These are phyloP conservation scores for Rosa rugosa DNA, from an alignment of 306 rosid species.

Conservation along the genomic window DNA sequence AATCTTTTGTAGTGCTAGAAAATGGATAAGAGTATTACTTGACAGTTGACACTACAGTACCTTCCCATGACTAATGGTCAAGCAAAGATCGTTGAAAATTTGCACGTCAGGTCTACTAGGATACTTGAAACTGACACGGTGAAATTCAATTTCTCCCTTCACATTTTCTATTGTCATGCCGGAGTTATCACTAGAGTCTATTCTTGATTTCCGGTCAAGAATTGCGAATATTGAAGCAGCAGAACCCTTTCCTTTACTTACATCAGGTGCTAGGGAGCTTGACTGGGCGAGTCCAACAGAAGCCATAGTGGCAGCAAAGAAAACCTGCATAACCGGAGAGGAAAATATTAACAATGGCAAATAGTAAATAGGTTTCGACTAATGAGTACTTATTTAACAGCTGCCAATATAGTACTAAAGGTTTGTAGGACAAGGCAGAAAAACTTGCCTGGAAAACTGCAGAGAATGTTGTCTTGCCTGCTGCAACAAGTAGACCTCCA, in stretches of 20 bases:
- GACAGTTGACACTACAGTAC: not conserved
- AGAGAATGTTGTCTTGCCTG: conserved; percentile 44
- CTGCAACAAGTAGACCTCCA: conserved; percentile 55
- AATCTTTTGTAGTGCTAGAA: not conserved
- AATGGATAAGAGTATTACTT: too few relatives aligned
- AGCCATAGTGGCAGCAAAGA: conserved; percentile 53
- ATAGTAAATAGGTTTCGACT: too few relatives aligned
- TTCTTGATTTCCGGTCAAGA: conserved; percentile 45
- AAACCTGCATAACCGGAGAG: conserved; percentile 44
- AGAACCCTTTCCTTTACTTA: conserved; percentile 55
- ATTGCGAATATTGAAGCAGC: conserved; percentile 64
- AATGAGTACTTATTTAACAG: not conserved
- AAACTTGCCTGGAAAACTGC: conserved; percentile 57
- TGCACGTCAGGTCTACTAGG: conserved; percentile 20
- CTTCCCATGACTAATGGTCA: too few relatives aligned
- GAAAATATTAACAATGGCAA: too few relatives aligned
- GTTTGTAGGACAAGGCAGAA: conserved; percentile 6
- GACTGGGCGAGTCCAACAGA: conserved; percentile 55
- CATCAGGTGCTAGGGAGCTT: conserved; percentile 47
- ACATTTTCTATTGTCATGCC: conserved; percentile 7
- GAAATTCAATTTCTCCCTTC: conserved; percentile 22
- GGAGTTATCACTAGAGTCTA: not conserved
- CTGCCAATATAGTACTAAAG: not conserved
- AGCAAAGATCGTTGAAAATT: too few relatives aligned
- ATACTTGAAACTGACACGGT: conserved; percentile 26